phyloP scores from a whole-genome alignment of 805 yeast genomes.

The Nakazawaea peltata region DNA sequence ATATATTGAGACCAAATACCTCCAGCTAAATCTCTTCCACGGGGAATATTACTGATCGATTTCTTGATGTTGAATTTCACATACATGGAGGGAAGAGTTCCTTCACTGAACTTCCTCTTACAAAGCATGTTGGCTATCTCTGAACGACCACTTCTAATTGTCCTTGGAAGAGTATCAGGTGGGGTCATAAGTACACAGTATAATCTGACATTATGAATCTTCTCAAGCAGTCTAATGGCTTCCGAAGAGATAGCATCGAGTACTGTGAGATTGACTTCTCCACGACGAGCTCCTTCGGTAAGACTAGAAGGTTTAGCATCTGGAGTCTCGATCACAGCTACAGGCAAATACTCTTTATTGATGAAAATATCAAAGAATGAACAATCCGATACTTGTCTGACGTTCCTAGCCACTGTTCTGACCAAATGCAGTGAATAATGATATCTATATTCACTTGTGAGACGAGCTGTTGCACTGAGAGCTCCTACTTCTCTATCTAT shows the following conservation, averaged over 20 bases:
- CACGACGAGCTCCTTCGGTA: not conserved
- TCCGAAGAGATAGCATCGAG: conserved; percentile 42
- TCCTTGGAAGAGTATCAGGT: conserved; percentile 76
- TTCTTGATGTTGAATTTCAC: conserved; percentile 69
- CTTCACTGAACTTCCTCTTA: conserved; percentile 68
- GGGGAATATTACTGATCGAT: conserved; percentile 58
- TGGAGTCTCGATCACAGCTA: conserved; percentile 65
- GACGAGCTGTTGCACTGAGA: conserved; percentile 18
- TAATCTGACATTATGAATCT: conserved; percentile 66
- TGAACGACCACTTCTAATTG: conserved; percentile 74
- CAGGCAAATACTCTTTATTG: conserved; percentile 76
- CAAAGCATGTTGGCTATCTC: conserved; percentile 90
- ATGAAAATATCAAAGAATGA: conserved; percentile 82
- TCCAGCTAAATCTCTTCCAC: conserved; percentile 69
- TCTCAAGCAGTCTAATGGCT: conserved; percentile 36
- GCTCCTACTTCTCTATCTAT: conserved; percentile 36
- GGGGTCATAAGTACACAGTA: conserved; percentile 78
- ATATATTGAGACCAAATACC: conserved; percentile 81
- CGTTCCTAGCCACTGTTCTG: conserved; percentile 73
- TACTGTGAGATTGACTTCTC: conserved; percentile 24
- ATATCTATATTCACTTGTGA: conserved; percentile 40
- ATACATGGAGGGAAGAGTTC: conserved; percentile 69
- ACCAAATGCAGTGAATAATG: conserved; percentile 86
- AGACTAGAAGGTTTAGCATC: conserved; percentile 12
- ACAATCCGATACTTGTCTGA: conserved; percentile 79